Base-by-base conservation (phyloP, 495 filamentous ascomycete species). In the Podospora pseudocomata region DNA sequence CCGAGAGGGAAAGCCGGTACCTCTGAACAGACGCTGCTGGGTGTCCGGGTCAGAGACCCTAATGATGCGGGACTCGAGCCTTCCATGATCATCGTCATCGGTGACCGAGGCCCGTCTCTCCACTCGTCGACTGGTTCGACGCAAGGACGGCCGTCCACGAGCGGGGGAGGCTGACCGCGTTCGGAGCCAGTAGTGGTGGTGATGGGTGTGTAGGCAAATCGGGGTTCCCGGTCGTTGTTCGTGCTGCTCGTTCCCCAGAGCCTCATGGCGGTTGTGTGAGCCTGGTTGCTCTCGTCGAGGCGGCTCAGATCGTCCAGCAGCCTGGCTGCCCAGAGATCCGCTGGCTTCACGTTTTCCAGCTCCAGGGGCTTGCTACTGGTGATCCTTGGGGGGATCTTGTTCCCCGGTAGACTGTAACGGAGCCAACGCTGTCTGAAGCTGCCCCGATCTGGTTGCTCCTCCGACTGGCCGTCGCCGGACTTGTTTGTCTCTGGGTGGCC, bases 101-200 rank as follows among this genome's bases (percentile, higher is more conserved):
- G 64, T 19, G 16, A 67, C 62, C 28, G 67, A 62, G 6, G 68
- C 65, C 18, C 34, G 20, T 68, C 67, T 20, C 30, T 26, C 4
- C 19, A 71, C 34, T 54, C 60, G 65, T 63, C 70, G 72, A 44
- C 56, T 56, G 20, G 71, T 64, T 44, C 68, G 70, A 39, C 70
- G 72, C n/a, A 76, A 58, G 53, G 62, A 60, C 54, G 65, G 73
- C 44, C 44, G 58, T 19, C 57, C 20, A 34, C 9, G 60, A 56
- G 60, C 32, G 44, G 53, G 20, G 2, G 73, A 64, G 49, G 60
- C 27, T 5, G 73, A 71, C 56, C 71, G 71, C 16, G 68, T 66
- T 44, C 79, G 80, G 34, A 84, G 71, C 84, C 83, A 86, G 77
- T 85, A 86, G 76, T 86, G 84, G 70, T 86, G 83, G 67, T 86